Conservation (phyloP, 768 basidiomycete genomes). For the Butyriboletus loyo region DNA sequence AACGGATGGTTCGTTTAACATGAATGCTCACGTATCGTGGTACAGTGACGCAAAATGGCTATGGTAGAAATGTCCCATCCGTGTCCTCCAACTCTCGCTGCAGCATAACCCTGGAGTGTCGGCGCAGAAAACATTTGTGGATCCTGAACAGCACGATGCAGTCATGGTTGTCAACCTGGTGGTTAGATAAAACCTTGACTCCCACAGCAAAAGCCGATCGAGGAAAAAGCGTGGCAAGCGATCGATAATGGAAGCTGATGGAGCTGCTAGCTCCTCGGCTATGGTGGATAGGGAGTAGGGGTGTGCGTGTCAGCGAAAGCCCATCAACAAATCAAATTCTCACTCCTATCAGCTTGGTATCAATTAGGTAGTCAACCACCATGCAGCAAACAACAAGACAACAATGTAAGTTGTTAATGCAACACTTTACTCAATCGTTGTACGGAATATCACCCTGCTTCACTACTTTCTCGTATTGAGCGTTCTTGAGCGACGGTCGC, state of each 20-base stretch:
- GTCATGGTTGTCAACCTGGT: no score
- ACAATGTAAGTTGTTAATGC: no score
- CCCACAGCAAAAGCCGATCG: slow-evolving; percentile 5
- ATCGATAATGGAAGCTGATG: slow-evolving; percentile 1
- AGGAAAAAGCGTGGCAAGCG: slow-evolving; percentile 6
- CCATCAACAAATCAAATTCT: no score
- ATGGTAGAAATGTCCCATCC: slow-evolving; percentile 14
- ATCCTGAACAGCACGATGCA: slow-evolving; percentile 49
- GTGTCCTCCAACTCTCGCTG: slow-evolving; percentile 1
- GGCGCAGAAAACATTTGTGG: slow-evolving; percentile 49
- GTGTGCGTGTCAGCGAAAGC: no score
- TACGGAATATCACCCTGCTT: slow-evolving; percentile 90
- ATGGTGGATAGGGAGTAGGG: no score
- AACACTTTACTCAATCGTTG: slow-evolving; percentile 91
- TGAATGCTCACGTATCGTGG: slow-evolving; percentile 57
- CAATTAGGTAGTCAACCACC: no score
- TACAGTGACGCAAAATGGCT: slow-evolving; percentile 57
- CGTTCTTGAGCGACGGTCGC: slow-evolving; percentile 69
- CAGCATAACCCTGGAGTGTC: slow-evolving; percentile 42
- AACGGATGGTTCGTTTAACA: not conserved
- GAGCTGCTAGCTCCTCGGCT: no score
- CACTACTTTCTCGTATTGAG: slow-evolving; percentile 90
- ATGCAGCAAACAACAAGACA: no score
- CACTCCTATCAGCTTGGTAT: no score
- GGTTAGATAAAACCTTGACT: slow-evolving; percentile 32